phyloP scores from a whole-genome alignment of 768 basidiomycete genomes.

The Cystobasidiopsis lactophilus region DNA sequence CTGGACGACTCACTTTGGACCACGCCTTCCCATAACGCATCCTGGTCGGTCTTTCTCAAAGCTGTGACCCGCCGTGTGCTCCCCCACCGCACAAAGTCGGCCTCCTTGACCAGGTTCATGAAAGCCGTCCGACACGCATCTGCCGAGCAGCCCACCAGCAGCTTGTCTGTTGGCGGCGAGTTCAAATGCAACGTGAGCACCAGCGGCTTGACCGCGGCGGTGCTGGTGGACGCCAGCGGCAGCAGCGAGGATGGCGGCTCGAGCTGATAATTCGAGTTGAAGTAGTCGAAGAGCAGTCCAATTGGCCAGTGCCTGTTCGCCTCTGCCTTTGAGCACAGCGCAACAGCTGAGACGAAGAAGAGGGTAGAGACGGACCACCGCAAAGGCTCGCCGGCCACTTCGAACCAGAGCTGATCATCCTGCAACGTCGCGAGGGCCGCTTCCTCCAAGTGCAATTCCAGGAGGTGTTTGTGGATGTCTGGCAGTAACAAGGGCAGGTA shows the following conservation, averaged over 20 bases:
- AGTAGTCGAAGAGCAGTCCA: constrained; percentile 76
- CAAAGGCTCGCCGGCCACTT: constrained; percentile 56
- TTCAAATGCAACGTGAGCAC: constrained; percentile 69
- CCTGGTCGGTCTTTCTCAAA: constrained; percentile 72
- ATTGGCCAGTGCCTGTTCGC: constrained; percentile 82
- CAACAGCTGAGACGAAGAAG: background rate
- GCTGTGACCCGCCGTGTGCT: constrained; percentile 84
- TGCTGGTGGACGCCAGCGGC: too few species aligned
- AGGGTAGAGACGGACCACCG: constrained; percentile 66
- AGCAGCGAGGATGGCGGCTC: background rate
- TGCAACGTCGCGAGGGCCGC: constrained; percentile 48
- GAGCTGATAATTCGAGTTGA: background rate
- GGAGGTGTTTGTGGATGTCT: constrained; percentile 65
- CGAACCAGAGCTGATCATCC: constrained; percentile 96
- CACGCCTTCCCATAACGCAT: constrained; percentile 91
- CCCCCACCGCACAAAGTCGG: constrained; percentile 90
- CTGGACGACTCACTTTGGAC: constrained; percentile 53
- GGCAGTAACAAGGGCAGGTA: constrained; percentile 81
- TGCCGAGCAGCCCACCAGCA: constrained; percentile 52
- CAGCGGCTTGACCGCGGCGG: constrained; percentile 38
- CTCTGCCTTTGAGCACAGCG: background rate
- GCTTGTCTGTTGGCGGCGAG: constrained; percentile 64
- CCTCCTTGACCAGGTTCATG: constrained; percentile 90
- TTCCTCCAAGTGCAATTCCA: constrained; percentile 83
- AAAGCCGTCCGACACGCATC: constrained; percentile 83